These are phyloP conservation scores for Penstemon davidsonii DNA, from an alignment of 257 asterid species.

Conservation along the genomic window DNA sequence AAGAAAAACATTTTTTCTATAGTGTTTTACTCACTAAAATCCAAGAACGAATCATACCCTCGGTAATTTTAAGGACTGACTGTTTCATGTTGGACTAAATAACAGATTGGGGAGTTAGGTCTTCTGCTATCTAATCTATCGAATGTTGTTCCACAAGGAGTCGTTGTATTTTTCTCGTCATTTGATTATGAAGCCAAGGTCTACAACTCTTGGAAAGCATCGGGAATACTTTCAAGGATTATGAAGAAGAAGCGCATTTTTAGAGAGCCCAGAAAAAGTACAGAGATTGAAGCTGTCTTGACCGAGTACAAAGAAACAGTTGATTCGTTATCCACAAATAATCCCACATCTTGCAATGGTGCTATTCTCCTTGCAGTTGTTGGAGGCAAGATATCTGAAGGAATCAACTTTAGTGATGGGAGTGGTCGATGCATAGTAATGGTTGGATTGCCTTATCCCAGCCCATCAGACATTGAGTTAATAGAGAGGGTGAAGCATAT, in stretches of 20 bases:
- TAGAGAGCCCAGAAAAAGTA: conserved; percentile 87
- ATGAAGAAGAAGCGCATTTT: conserved; percentile 68
- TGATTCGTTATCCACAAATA: conserved; percentile 37
- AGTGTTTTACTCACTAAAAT: too few species aligned
- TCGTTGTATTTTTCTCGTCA: conserved; percentile 90
- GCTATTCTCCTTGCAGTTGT: conserved; percentile 91
- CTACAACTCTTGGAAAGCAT: conserved; percentile 72
- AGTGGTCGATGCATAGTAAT: conserved; percentile 92
- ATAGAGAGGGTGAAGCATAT: conserved; percentile 93
- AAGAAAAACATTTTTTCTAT: too few species aligned
- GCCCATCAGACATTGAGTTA: conserved; percentile 87
- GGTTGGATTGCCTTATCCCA: conserved; percentile 97
- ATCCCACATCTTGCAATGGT: conserved; percentile 52
- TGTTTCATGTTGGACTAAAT: conserved; percentile 26
- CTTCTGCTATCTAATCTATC: conserved; percentile 77
- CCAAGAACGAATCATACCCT: background rate
- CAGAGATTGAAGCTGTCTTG: conserved; percentile 73
- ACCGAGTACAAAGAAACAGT: conserved; percentile 75
- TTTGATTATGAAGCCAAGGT: conserved; percentile 82
- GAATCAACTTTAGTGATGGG: conserved; percentile 91
- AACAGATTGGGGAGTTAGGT: conserved; percentile 88
- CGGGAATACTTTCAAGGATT: conserved; percentile 79
- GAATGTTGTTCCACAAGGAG: conserved; percentile 81
- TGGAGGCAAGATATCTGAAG: conserved; percentile 99
- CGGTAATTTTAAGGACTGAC: conserved; percentile 18